These are phyloP conservation scores for Cladosporium sphaerospermum DNA, from an alignment of 2,329 filamentous ascomycete species.

Conservation along the genomic window DNA sequence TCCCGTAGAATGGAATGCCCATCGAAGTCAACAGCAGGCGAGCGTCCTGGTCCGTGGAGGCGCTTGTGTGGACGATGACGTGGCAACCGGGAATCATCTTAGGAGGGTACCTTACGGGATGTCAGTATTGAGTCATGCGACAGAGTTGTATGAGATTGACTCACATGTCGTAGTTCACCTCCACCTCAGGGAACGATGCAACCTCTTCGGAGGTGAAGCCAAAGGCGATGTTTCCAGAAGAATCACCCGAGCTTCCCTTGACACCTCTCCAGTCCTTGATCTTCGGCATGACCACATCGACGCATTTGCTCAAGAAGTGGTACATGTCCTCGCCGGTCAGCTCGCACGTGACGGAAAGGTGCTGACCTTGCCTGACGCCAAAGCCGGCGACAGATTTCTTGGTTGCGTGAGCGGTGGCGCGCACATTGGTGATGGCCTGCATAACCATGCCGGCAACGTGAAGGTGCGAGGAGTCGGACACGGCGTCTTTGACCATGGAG, in stretches of 20 bases:
- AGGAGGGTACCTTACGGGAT: constrained; percentile 51
- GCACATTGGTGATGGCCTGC: constrained; percentile 76
- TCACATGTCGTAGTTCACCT: constrained; percentile 87
- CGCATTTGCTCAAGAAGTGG: constrained; percentile 82
- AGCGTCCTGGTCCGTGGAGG: constrained; percentile 77
- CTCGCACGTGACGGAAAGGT: constrained; percentile 69
- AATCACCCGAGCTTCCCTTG: constrained; percentile 72
- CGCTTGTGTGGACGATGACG: constrained; percentile 77
- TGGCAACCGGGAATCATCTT: constrained; percentile 81
- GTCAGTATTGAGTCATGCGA: constrained; percentile 10
- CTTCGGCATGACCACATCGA: constrained; percentile 84
- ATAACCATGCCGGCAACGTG: constrained; percentile 78
- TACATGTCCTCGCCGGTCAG: constrained; percentile 75
- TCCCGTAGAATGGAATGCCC: constrained; percentile 77
- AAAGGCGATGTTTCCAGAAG: constrained; percentile 78
- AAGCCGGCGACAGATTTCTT: constrained; percentile 69
- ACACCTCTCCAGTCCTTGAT: constrained; percentile 94
- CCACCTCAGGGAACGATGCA: constrained; percentile 84
- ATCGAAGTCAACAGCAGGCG: constrained; percentile 66
- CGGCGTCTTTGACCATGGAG: constrained; percentile 61
- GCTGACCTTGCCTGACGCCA: constrained; percentile 64
- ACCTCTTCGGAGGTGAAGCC: constrained; percentile 72
- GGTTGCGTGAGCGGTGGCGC: constrained; percentile 63
- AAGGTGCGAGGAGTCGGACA: constrained; percentile 65
- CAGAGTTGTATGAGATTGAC: constrained; percentile 32